Conservation (phyloP, 163 green algal genomes). For the Chlorella variabilis region DNA sequence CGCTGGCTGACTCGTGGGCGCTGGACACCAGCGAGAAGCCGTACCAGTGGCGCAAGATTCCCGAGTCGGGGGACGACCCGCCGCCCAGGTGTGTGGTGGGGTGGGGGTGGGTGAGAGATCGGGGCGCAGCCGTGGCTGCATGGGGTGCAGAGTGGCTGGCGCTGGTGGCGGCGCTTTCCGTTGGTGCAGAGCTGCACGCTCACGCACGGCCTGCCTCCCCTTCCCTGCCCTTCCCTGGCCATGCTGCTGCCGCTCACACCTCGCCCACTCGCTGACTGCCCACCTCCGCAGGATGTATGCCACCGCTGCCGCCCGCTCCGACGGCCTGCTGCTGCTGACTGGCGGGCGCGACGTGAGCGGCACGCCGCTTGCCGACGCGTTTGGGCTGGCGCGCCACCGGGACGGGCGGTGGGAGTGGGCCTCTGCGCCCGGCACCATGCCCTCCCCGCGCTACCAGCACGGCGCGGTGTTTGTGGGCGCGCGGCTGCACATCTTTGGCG, state of each 20-base stretch:
- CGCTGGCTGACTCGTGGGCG: conserved; percentile 93
- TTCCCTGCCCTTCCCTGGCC: too few relatives aligned
- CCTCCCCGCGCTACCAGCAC: conserved; percentile 94
- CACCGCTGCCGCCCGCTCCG: conserved; percentile 86
- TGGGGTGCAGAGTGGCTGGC: neutral
- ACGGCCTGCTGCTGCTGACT: conserved; percentile 96
- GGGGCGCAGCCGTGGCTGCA: neutral
- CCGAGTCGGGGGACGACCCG: conserved; percentile 80
- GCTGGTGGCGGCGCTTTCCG: too few relatives aligned
- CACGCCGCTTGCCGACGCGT: conserved; percentile 90
- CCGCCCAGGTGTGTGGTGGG: conserved; percentile 62
- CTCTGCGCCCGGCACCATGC: conserved; percentile 93
- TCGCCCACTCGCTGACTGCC: too few relatives aligned
- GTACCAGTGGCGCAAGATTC: conserved; percentile 96
- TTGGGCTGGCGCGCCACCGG: conserved; percentile 94
- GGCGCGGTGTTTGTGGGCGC: conserved; percentile 91
- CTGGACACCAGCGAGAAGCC: conserved; percentile 98
- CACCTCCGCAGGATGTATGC: conserved; percentile 92
- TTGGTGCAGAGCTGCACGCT: too few relatives aligned
- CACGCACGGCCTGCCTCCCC: too few relatives aligned
- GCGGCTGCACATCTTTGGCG: conserved; percentile 94
- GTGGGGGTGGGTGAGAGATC: neutral
- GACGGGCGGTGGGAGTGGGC: conserved; percentile 99
- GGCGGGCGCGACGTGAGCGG: conserved; percentile 89
- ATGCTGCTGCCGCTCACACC: too few relatives aligned